Evolutionary conservation across 331 rosid species (phyloP).

Genomic region (Rosa hybrid): DNA sequence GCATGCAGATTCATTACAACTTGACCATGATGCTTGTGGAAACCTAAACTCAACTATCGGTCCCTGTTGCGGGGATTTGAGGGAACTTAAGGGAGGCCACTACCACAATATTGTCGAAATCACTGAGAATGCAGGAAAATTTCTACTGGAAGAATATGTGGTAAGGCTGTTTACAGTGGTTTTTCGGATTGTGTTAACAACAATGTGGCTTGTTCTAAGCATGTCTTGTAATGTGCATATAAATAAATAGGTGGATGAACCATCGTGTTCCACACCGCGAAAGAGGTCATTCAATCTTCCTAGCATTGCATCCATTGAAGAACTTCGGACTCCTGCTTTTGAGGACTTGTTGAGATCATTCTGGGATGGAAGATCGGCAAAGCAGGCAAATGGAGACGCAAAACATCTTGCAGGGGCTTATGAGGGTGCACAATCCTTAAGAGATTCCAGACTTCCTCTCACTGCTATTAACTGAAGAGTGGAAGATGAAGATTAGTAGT

Average conservation of each 20-base stretch:
- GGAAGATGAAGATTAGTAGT: conserved; percentile 16
- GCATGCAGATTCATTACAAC: conserved; percentile 96
- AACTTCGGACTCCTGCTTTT: conserved; percentile 86
- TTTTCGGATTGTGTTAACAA: not conserved
- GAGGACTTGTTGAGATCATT: conserved; percentile 82
- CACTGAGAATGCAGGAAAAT: conserved; percentile 85
- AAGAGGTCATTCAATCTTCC: conserved; percentile 89
- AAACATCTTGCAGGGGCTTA: conserved; percentile 61
- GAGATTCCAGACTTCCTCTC: conserved; percentile 98
- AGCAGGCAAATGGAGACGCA: conserved; percentile 83
- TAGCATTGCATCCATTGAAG: conserved; percentile 78
- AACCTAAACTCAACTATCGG: conserved; percentile 76
- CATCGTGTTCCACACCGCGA: conserved; percentile 96
- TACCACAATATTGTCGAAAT: conserved; percentile 89
- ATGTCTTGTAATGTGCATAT: not conserved
- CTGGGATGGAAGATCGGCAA: conserved; percentile 79
- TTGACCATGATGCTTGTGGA: conserved; percentile 91
- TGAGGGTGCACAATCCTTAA: conserved; percentile 81
- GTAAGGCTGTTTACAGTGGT: conserved; percentile 41
- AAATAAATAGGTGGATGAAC: conserved; percentile 81
- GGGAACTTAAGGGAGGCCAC: conserved; percentile 92
- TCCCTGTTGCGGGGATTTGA: conserved; percentile 90
- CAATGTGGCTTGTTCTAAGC: not conserved
- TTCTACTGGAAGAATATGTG: conserved; percentile 80
- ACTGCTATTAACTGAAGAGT: conserved; percentile 83